Percentiles rank a stretch among this genome's conserved stretches.
phyloP scores from a whole-genome alignment of 2,329 filamentous ascomycete species.

The Neonectria hederae region DNA sequence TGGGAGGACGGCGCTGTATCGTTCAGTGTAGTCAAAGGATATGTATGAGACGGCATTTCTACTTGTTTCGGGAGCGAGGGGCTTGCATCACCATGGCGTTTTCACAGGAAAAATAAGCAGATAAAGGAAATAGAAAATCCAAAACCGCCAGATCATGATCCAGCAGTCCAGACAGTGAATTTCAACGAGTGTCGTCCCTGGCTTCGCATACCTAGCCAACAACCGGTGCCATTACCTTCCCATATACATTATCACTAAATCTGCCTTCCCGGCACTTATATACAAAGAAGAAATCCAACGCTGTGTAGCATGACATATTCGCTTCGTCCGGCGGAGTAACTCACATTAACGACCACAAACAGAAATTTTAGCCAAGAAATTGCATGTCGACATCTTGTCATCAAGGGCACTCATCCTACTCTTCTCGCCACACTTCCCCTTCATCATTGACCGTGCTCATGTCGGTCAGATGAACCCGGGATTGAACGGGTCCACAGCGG shows the following conservation, averaged over 20 bases:
- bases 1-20: background rate
- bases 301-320: conserved; percentile 13
- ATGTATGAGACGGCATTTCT: background rate
- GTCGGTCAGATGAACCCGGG: conserved; percentile 37
- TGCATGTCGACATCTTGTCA: conserved; percentile 11
- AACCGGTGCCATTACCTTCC: background rate
- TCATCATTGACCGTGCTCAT: background rate
- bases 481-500: conserved; percentile 38
- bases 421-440: background rate
- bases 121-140: background rate
- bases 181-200: conserved; percentile 14
- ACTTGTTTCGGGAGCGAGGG: background rate
- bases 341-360: conserved; percentile 7
- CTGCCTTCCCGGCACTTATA: conserved; percentile 4
- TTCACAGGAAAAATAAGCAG: background rate
- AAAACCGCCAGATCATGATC: conserved; percentile 3
- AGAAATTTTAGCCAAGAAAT: background rate
- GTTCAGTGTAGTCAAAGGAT: background rate
- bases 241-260: conserved; percentile 23
- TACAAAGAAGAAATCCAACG: conserved; percentile 9
- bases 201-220: conserved; percentile 6
- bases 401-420: background rate
- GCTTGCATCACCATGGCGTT: conserved; percentile 1
- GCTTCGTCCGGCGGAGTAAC: conserved; percentile 11
- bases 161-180: background rate